These are phyloP conservation scores for Tremellales sp. DNA, from an alignment of 1,284 basidiomycete genomes.

Conservation along the genomic window DNA sequence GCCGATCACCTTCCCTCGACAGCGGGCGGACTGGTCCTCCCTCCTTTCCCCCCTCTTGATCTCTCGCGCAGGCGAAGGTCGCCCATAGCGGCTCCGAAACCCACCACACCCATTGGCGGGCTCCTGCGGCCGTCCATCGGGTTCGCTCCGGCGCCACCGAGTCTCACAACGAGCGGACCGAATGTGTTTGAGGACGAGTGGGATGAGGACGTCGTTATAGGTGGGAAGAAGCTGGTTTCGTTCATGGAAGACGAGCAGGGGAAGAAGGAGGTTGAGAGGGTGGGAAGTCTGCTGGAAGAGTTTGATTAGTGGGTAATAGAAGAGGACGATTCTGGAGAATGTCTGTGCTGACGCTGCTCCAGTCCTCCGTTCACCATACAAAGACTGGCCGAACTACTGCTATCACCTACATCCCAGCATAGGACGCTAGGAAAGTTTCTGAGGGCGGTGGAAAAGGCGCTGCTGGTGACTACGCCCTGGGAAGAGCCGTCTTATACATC, in stretches of 20 bases:
- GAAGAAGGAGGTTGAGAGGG: conserved; percentile 56
- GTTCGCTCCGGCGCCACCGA: no score
- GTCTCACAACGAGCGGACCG: no score
- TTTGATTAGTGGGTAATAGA: conserved; percentile 50
- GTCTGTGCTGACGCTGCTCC: background rate
- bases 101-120: no score
- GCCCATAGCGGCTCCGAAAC: no score
- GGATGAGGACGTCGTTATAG: conserved; percentile 47
- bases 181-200: conserved; percentile 38
- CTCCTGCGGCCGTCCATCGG: no score
- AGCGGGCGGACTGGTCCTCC: conserved; percentile 65
- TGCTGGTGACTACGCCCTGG: conserved; percentile 72
- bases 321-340: background rate
- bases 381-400: conserved; percentile 78
- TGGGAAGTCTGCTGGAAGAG: conserved; percentile 67
- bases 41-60: conserved; percentile 68
- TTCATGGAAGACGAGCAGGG: conserved; percentile 59
- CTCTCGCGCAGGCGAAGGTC: conserved; percentile 52
- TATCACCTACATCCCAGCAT: conserved; percentile 69
- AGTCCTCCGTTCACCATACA: conserved; percentile 89
- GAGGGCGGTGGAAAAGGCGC: conserved; percentile 77
- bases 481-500: conserved; percentile 35
- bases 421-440: conserved; percentile 80
- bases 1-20: conserved; percentile 35
- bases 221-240: conserved; percentile 55